Base-by-base conservation (phyloP, 805 yeast species). In the Hanseniaspora pseudoguilliermondii region DNA sequence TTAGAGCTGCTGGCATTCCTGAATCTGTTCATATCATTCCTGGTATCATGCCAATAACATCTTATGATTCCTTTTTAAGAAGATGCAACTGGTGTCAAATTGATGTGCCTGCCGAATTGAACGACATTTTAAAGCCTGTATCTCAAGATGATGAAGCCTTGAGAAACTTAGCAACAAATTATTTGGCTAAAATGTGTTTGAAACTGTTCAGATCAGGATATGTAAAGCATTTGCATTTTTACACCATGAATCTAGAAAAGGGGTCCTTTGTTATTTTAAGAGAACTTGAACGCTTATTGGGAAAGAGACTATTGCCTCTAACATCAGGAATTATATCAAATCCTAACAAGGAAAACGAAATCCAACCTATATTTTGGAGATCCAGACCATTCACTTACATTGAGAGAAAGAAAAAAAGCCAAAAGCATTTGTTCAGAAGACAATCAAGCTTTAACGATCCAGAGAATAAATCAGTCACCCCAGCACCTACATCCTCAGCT, bases 11-110 rank as follows among this genome's bases (percentile, higher is more conserved):
- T 23, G 97, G 96, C 23, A 78, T 93, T 60, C 56, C 56, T 27
- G 50, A 53, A 39, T 74, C 75, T 41, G 81, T 86, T 54, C 97
- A 97, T 32, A 86, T 93, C 61, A 83, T 93, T 58, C 98, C 98
- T 1, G 98, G 98, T 15, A 89, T 93, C 69, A 93, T 93, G 98
- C 98, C 98, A 23, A 90, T 93, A 57, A 82, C 95, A n/a, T 87
- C 96, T 3, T 90, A 91, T 70, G 85, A 95, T 27, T 81, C 96
- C 3, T 93, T 93, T 67, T 69, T 89, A 60, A 83, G 98, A 73
- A 81, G 98, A 68, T 96, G 96, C 20, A 81, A 81, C 55, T 93
- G 98, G 98, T 88, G 95, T 58, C 84, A 86, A 64, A 83, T 93
- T 62, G 70, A 77, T 42, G 76, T 93, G 58, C 98, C 98, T 3